Evolutionary conservation across 805 yeast genomes (phyloP).

Genomic region (Kazachstania taianensis): DNA sequence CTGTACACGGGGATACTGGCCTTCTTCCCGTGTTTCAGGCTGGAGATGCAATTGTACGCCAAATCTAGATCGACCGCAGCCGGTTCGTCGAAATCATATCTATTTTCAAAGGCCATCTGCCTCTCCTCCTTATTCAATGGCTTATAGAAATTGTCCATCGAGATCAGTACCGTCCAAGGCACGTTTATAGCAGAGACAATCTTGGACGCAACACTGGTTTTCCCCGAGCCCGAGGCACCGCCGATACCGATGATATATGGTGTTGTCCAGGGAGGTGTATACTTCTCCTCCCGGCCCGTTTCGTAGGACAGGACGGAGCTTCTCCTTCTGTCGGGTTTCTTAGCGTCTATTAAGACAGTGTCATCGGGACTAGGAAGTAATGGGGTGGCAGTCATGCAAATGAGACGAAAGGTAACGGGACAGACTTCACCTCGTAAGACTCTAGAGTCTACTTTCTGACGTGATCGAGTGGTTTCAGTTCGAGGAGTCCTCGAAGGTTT

Average conservation of each 20-base stretch:
- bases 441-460: too few species aligned
- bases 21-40: conserved; percentile 60
- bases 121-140: conserved; percentile 59
- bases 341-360: too few species aligned
- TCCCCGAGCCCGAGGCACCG: conserved; percentile 84
- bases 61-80: conserved; percentile 73
- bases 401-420: too few species aligned
- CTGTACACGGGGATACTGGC: conserved; percentile 64
- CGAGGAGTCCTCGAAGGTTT: too few species aligned
- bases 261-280: conserved; percentile 80
- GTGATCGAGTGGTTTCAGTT: too few species aligned
- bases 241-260: conserved; percentile 85
- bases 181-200: conserved; percentile 70
- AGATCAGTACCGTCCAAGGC: conserved; percentile 88
- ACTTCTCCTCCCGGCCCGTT: too few species aligned
- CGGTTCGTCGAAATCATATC: conserved; percentile 84
- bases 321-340: too few species aligned
- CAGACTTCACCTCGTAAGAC: too few species aligned
- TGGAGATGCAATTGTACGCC: conserved; percentile 49
- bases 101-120: conserved; percentile 50
- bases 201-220: conserved; percentile 80
- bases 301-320: too few species aligned
- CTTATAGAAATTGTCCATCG: conserved; percentile 84
- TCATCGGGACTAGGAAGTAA: too few species aligned
- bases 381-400: too few species aligned